Base-by-base conservation (phyloP, 139 green algal genomes). In the Prasinococcaceae sp. region DNA sequence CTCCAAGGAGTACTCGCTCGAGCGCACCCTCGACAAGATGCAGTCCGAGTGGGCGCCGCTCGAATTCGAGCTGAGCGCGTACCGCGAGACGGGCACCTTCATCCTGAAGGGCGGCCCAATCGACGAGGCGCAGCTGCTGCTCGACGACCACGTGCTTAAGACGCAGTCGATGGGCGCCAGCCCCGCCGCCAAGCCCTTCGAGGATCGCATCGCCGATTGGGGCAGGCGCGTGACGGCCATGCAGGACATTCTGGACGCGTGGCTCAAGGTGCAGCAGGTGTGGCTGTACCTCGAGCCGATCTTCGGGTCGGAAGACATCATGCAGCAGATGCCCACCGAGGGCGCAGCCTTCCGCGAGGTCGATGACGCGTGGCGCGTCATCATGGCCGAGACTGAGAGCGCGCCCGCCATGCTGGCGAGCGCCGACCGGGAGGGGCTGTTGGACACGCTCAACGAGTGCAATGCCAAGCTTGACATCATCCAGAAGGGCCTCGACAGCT, bases 111-210 rank as follows among this genome's bases (percentile, higher is more conserved):
- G 79, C 38, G 62, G 69, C 16, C 76, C 76, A 12, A 62, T 84
- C 24, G 79, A 86, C 37, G 79, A 86, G 62, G 76, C 76, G 20
- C 80, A 85, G 63, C 55, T 48, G 14, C 69, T 88, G 52, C 73
- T 88, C 53, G 80, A 88, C 47, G 80, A 88, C 59, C 80, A 89
- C 70, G 69, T 83, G 32, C 63, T 86, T 8, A 88, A 73, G 60
- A 66, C 53, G 25, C 65, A 77, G 48, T 70, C 76, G 28, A 84
- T 84, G 76, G 43, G 51, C 3, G 47, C 64, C 10, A 71, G 55
- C n/a, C 76, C 76, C 17, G 76, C 73, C 17, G 73, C 69, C 4
- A 58, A 60, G 35, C 62, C 70, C 27, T 83, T 85, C 61, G 55
- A 68, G 37, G 75, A 79, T 0, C 32, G 65, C 8, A 66, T 88